Evolutionary conservation across 352 stramenopile species (phyloP).

Genomic region (Phytophthora pini): DNA sequence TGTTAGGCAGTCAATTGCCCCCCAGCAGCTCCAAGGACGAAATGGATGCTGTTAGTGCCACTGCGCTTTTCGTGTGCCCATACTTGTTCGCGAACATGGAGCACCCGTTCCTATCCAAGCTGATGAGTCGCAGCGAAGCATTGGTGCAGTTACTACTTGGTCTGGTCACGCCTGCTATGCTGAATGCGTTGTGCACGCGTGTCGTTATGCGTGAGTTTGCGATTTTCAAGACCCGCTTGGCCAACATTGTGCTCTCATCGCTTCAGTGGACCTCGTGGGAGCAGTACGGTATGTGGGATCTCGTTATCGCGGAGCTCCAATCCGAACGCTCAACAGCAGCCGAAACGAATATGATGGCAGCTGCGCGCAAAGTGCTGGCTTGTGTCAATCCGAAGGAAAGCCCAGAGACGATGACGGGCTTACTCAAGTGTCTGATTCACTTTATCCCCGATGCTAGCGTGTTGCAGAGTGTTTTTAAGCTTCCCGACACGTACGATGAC

Average conservation of each 20-base stretch:
- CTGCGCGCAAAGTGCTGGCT: conserved; percentile 75
- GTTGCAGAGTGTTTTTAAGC: conserved; percentile 82
- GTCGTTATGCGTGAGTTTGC: conserved; percentile 81
- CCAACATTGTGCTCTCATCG: conserved; percentile 77
- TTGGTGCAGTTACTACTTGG: conserved; percentile 73
- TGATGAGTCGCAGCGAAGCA: conserved; percentile 65
- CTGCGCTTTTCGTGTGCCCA: conserved; percentile 60
- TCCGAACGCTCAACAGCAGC: conserved; percentile 35
- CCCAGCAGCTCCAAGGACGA: conserved; percentile 48
- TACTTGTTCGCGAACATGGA: conserved; percentile 79
- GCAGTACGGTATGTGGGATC: conserved; percentile 82
- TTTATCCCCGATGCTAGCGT: conserved; percentile 69
- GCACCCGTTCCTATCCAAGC: conserved; percentile 64
- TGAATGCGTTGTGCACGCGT: conserved; percentile 63
- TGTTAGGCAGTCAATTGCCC: conserved; percentile 50
- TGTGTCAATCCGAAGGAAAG: conserved; percentile 79
- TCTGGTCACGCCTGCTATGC: conserved; percentile 65
- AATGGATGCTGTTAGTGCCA: conserved; percentile 69
- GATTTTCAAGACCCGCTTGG: conserved; percentile 71
- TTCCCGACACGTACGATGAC: conserved; percentile 63
- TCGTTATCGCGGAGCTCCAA: conserved; percentile 75
- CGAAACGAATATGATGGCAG: conserved; percentile 71
- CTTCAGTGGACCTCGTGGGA: conserved; percentile 87
- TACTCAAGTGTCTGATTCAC: conserved; percentile 81
- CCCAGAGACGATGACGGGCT: conserved; percentile 71